These are phyloP conservation scores for Pyrus bretschneideri DNA, from an alignment of 306 rosid genomes.

Conservation along the genomic window DNA sequence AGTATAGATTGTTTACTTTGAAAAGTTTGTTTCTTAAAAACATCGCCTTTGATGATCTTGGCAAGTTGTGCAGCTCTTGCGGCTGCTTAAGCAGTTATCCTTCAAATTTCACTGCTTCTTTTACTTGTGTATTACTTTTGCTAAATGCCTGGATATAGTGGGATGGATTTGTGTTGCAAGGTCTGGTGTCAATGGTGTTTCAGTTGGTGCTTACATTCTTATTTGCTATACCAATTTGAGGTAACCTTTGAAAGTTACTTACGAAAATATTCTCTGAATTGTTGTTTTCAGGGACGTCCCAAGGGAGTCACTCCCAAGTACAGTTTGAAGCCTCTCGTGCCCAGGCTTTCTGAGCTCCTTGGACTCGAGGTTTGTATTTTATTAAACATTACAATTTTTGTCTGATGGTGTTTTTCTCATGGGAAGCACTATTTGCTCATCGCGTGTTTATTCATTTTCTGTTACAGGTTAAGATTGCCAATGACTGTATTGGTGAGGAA, in stretches of 20 bases:
- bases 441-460: neutral
- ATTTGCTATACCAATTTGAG: neutral
- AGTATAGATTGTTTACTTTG: neutral
- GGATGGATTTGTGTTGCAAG: neutral
- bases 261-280: neutral
- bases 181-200: neutral
- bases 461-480: slow-evolving; percentile 60
- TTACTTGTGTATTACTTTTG: neutral
- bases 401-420: neutral
- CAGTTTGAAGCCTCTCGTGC: slow-evolving; percentile 91
- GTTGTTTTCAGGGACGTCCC: slow-evolving; percentile 80
- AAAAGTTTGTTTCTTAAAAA: neutral
- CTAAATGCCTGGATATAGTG: neutral
- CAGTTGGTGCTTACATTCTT: neutral
- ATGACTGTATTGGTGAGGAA: slow-evolving; percentile 73
- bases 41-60: neutral
- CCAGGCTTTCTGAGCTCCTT: slow-evolving; percentile 79
- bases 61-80: neutral
- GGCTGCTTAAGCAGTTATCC: neutral
- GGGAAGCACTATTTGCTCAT: neutral
- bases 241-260: neutral
- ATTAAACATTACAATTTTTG: neutral
- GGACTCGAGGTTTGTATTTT: slow-evolving; percentile 47
- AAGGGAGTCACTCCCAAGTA: slow-evolving; percentile 93
- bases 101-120: neutral